Evolutionary conservation across 2,329 filamentous ascomycete genomes (phyloP).

Genomic region (Alternaria arborescens): DNA sequence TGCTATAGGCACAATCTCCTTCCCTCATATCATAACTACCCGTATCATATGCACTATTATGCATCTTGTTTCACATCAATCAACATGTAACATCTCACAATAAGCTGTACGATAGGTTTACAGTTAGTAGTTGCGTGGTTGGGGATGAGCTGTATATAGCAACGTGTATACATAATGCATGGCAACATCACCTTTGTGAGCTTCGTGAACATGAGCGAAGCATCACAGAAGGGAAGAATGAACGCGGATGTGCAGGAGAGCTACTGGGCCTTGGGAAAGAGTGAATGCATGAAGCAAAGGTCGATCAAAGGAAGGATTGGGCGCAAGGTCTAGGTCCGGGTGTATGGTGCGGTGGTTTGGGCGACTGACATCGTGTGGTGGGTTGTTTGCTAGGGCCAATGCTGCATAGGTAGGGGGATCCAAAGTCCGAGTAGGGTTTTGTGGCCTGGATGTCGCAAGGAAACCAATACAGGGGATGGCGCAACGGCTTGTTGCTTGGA

Average conservation of each 20-base stretch:
- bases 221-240: slow-evolving; percentile 6
- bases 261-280: neutral
- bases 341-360: neutral
- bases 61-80: neutral
- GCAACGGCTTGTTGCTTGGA: slow-evolving; percentile 8
- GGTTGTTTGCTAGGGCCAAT: slow-evolving; percentile 5
- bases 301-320: neutral
- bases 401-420: neutral
- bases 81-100: neutral
- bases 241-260: neutral
- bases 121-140: neutral
- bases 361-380: neutral
- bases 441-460: slow-evolving; percentile 3
- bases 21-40: neutral
- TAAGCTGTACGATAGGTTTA: neutral
- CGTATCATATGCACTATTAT: neutral
- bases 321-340: slow-evolving; percentile 3
- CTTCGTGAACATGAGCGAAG: slow-evolving; percentile 11
- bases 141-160: neutral
- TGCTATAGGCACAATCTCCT: neutral
- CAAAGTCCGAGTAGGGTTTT: neutral
- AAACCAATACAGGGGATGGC: neutral
- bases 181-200: neutral
- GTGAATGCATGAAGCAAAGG: neutral
- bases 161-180: neutral